Conservation (phyloP, 495 filamentous ascomycete genomes). For the Trichocladium antarcticum region DNA sequence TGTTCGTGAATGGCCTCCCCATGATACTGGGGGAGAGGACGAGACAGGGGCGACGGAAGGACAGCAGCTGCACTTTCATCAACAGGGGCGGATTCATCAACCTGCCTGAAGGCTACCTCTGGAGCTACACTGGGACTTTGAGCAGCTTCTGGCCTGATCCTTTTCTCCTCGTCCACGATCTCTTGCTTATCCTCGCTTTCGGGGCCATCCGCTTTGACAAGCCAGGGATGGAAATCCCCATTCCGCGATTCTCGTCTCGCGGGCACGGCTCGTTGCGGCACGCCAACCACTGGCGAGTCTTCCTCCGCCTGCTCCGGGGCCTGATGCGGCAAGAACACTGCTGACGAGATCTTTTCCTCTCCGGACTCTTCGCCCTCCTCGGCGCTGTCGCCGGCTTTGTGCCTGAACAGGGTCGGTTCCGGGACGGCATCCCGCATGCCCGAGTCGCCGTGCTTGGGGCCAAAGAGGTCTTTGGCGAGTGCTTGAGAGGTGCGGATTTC, state of each 20-base stretch:
- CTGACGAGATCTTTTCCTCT: slow-evolving; percentile 89
- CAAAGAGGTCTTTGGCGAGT: slow-evolving; percentile 15
- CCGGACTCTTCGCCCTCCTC: slow-evolving; percentile 75
- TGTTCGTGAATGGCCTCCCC: slow-evolving; percentile 40
- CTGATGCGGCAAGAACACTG: slow-evolving; percentile 85
- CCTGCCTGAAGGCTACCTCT: slow-evolving; percentile 22
- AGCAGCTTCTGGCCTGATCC: slow-evolving; percentile 13
- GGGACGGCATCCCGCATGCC: neutral
- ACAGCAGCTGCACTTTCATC: slow-evolving; percentile 29
- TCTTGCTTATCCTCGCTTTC: slow-evolving; percentile 29
- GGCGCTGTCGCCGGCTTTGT: slow-evolving; percentile 31
- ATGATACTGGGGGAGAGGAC: slow-evolving; percentile 29
- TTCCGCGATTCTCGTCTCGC: slow-evolving; percentile 22
- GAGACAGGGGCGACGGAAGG: slow-evolving; percentile 22
- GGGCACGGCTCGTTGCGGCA: slow-evolving; percentile 17
- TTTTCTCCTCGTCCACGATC: slow-evolving; percentile 14
- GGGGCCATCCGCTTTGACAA: slow-evolving; percentile 41
- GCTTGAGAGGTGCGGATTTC: slow-evolving; percentile 9
- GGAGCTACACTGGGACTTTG: slow-evolving; percentile 20
- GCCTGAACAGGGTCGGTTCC: slow-evolving; percentile 14
- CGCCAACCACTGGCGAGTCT: slow-evolving; percentile 30
- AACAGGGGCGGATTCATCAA: slow-evolving; percentile 31
- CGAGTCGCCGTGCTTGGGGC: neutral
- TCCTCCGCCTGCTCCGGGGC: slow-evolving; percentile 42
- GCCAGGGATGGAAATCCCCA: slow-evolving; percentile 38